Base-by-base conservation (phyloP, 2,329 filamentous ascomycete genomes). In the Atkinsonella hypoxylon region DNA sequence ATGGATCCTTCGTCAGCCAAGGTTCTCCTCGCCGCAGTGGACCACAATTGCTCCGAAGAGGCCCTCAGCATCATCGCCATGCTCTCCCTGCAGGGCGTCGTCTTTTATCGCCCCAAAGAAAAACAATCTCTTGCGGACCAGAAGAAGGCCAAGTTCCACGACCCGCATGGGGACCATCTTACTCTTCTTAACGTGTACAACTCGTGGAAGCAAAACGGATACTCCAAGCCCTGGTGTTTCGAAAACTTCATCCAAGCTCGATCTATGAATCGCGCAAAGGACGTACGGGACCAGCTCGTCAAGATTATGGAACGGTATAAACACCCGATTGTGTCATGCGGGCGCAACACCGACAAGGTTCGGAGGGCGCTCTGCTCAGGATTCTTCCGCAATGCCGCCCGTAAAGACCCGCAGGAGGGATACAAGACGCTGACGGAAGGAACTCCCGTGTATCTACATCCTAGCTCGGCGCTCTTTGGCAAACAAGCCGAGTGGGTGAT, bases 351-450 rank as follows among this genome's bases (percentile, higher is more conserved):
- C 0, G 81, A 85, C 58, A 86, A 86, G 61, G 89, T 97, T 2
- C 83, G 93, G 4, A 85, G 91, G 65, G 89, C 93, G 0, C 76
- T 98, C 1, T 97, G 93, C 69, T 78, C 82, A 0, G 93, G 94
- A 48, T 97, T 95, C 76, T 98, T 98, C 81, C 82, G 93, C 55
- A 96, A 96, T 66, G 82, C 86, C 1, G 90, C 93, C 0, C 82
- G 93, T 60, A 98, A 98, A 67, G 93, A 97, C 59, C 91, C 91
- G 0, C 85, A 91, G 58, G 93, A 97, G 65, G 93, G 93, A 18
- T 98, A 96, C 74, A 97, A 96, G 75, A 98, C 94, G 26, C 78
- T 98, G 20, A 93, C 90, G 53, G 93, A 98, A 70, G 86, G 89
- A 38, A 97, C 91, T 2, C 89, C 90, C 0, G 91, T 98, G 1